A percentile compares a stretch with the other conserved stretches of the same genome.
These are phyloP conservation scores for Carex pumila DNA, from an alignment of 176 grass and related monocot genomes.

Conservation along the genomic window DNA sequence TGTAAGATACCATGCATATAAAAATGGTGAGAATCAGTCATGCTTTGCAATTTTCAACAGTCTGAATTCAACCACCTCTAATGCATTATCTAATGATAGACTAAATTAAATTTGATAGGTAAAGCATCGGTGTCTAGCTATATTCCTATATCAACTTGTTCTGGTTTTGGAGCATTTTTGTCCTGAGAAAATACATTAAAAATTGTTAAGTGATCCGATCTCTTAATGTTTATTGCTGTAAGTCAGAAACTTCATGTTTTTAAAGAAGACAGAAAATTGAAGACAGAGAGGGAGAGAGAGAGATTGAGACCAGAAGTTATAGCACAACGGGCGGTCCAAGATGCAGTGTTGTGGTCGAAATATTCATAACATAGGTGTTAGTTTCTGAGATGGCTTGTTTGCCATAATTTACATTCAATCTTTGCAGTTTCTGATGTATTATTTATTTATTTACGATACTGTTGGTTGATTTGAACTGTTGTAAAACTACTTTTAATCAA, in stretches of 20 bases:
- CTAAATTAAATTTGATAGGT: not conserved
- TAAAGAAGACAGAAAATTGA: not conserved
- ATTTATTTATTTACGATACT: no score
- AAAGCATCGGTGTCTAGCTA: not conserved
- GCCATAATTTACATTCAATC: no score
- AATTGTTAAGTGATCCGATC: not conserved
- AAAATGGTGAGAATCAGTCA: not conserved
- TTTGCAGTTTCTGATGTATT: no score
- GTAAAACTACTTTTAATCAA: no score
- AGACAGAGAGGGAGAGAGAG: not conserved
- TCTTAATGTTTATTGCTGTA: not conserved
- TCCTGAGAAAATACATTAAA: not conserved
- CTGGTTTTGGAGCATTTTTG: not conserved
- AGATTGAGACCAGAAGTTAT: not conserved
- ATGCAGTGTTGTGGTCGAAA: no score
- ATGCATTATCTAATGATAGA: not conserved
- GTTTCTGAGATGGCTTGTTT: no score
- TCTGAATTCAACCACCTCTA: not conserved
- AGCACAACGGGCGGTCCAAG: no score
- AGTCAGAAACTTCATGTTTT: not conserved
- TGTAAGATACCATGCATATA: not conserved
- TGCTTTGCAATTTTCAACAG: not conserved
- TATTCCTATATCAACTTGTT: not conserved
- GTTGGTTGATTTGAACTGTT: no score
- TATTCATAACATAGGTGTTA: no score